Conservation (phyloP, 2,329 filamentous ascomycete species). For the Arachnomyces sp. region DNA sequence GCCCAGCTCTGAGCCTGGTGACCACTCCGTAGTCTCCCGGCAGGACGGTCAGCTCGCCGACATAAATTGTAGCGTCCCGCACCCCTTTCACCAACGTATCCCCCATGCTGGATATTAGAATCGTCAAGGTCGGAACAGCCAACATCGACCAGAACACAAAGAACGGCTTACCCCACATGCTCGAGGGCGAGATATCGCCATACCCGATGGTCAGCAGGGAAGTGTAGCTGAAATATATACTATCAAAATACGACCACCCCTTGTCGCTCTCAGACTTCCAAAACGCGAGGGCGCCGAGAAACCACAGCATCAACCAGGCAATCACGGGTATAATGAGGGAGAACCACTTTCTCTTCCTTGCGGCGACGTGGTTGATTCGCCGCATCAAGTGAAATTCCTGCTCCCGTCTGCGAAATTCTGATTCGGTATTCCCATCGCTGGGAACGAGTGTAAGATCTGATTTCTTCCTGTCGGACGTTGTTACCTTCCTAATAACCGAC, state of each 20-base stretch:
- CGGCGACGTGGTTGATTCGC: conserved; percentile 34
- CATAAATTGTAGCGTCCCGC: conserved; percentile 47
- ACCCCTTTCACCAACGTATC: conserved; percentile 42
- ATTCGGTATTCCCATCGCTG: conserved; percentile 9
- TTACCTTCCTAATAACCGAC: conserved; percentile 21
- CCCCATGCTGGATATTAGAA: conserved; percentile 32
- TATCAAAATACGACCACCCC: conserved; percentile 31
- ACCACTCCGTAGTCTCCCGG: conserved; percentile 33
- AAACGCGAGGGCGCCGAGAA: conserved; percentile 31
- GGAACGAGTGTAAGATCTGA: conserved; percentile 5
- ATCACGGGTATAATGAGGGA: conserved; percentile 28
- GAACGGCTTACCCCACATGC: conserved; percentile 28
- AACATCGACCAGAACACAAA: conserved; percentile 36
- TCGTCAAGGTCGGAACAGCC: conserved; percentile 31
- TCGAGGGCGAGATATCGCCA: conserved; percentile 27
- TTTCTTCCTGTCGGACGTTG: conserved; percentile 10
- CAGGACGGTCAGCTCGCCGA: conserved; percentile 47
- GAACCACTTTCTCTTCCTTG: conserved; percentile 34
- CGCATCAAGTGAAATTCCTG: conserved; percentile 40
- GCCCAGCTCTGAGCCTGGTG: conserved; percentile 11
- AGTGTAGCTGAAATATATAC: conserved; percentile 32
- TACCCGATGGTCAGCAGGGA: conserved; percentile 34
- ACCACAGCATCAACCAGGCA: conserved; percentile 37
- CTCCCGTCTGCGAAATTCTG: conserved; percentile 20
- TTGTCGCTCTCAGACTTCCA: conserved; percentile 24